phyloP scores from a whole-genome alignment of 2,329 filamentous ascomycete species.

The Venturia carpophila region DNA sequence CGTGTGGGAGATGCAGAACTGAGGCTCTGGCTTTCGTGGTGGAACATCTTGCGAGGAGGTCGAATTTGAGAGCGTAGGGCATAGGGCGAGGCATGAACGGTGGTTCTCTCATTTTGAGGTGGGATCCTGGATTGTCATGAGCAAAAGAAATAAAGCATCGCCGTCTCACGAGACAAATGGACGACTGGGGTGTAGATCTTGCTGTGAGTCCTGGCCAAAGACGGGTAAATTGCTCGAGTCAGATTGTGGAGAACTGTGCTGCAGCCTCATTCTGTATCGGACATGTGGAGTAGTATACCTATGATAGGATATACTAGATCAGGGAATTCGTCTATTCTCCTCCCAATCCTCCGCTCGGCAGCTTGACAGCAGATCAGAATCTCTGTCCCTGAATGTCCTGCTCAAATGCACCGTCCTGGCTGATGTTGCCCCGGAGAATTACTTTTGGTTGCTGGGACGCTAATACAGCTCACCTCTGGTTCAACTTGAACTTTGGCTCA shows the following conservation, averaged over 20 bases:
- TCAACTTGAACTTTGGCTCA: not conserved
- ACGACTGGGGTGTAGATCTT: no score
- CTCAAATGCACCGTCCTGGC: not conserved
- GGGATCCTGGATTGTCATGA: not conserved
- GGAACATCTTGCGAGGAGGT: constrained; percentile 70
- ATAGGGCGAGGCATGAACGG: constrained; percentile 21
- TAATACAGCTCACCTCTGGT: not conserved
- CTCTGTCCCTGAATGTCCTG: not conserved
- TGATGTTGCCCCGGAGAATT: not conserved
- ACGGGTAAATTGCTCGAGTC: not conserved
- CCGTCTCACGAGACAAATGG: not conserved
- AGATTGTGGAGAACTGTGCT: not conserved
- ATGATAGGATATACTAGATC: not conserved
- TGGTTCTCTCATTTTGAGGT: not conserved
- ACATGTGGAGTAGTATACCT: not conserved
- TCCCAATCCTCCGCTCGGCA: not conserved
- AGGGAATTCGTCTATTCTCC: not conserved
- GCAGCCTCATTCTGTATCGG: not conserved
- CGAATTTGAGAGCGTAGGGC: constrained; percentile 63
- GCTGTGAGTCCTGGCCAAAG: no score
- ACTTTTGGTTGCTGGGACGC: constrained; percentile 4
- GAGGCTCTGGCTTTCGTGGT: constrained; percentile 80
- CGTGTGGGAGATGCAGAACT: constrained; percentile 80
- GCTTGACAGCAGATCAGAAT: not conserved
- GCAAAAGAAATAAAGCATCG: constrained; percentile 1